Evolutionary conservation across 2,329 filamentous ascomycete species (phyloP), one percentile per base, ranked within the genome.

Genomic region (Arthroderma sp.): DNA sequence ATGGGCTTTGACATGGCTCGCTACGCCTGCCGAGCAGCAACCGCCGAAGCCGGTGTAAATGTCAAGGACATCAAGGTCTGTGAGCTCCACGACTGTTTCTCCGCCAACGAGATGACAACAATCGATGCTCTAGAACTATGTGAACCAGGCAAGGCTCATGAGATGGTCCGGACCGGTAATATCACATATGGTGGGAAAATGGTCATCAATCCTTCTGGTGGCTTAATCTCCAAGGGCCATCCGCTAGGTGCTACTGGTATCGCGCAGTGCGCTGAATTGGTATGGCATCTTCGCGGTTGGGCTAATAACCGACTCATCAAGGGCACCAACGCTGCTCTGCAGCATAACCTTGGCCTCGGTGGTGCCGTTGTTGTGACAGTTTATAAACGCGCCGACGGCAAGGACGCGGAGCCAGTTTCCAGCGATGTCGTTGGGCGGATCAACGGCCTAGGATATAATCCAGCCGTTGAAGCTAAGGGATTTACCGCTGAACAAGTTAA

Each of bases 1-100:
- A 78, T 95, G 69, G 91, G 89, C 31, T 89, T 81, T 62, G 79
- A 82, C 50, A 96, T 95, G 89, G 80, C 78, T 10, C 73, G 78
- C 58, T 68, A 72, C 46, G 89, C 89, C 0, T 80, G 78, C 5
- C 65, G 71, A 48, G 68, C 71, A 0, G 89, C 89, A n/a, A 70
- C 84, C 50, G 70, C 68, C 30, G 83, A 96, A 66, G 75, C 77
- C 22, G 69, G 83, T 48, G 73, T 78, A 2, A 68, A 67, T 4
- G 68, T 83, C 0, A 65, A 69, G 31, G 83, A 94, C 52, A 74
- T 89, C 51, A 79, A 82, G 57, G 83, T 96, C 10, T 87, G 86
- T 58, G 89, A 96, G 69, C 72, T 96, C 49, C 91, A 96, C 66
- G 91, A 96, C 69, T 96, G 91, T 70, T 96, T 96, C 74, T 87